Conservation (phyloP, 495 filamentous ascomycete species). For the Hyaloscypha finlandica region DNA sequence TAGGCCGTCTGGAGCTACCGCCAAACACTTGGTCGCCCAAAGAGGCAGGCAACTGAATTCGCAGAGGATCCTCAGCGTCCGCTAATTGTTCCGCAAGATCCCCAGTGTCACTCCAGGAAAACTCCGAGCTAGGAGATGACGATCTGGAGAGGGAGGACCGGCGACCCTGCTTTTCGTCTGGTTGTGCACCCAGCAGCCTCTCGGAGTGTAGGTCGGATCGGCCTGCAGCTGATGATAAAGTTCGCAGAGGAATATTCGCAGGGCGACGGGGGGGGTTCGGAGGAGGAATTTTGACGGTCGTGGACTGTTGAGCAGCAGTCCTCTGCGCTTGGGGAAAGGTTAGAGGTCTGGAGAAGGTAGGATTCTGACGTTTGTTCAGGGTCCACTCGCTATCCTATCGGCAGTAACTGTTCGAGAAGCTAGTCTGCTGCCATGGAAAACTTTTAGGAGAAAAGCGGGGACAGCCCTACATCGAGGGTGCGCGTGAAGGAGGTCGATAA, state of each 20-base stretch:
- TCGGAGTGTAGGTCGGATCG: conserved; percentile 32
- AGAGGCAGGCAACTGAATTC: conserved; percentile 61
- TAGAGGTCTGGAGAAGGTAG: not conserved
- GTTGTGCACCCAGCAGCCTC: conserved; percentile 31
- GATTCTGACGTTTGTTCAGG: conserved; percentile 19
- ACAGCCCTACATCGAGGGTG: not conserved
- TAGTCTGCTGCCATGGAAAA: conserved; percentile 8
- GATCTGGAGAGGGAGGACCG: conserved; percentile 37
- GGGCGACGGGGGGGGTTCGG: conserved; percentile 50
- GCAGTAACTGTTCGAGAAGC: not conserved
- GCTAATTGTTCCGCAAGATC: conserved; percentile 89
- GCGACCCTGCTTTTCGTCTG: conserved; percentile 38
- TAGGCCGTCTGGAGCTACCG: conserved; percentile 44
- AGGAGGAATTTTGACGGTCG: conserved; percentile 57
- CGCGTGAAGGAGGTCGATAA: not conserved
- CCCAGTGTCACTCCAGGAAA: conserved; percentile 91
- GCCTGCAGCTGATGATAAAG: conserved; percentile 45
- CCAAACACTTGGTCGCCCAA: conserved; percentile 59
- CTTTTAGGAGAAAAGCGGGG: not conserved
- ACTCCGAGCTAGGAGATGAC: conserved; percentile 60
- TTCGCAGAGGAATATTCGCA: conserved; percentile 64
- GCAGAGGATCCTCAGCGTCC: conserved; percentile 77
- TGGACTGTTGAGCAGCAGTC: conserved; percentile 65
- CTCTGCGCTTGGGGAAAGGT: conserved; percentile 41
- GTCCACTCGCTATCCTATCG: conserved; percentile 14